A percentile compares a stretch with the other conserved stretches of the same genome.
Evolutionary conservation across 441 rosid genomes (phyloP).

Genomic region (Gossypium trilobum): DNA sequence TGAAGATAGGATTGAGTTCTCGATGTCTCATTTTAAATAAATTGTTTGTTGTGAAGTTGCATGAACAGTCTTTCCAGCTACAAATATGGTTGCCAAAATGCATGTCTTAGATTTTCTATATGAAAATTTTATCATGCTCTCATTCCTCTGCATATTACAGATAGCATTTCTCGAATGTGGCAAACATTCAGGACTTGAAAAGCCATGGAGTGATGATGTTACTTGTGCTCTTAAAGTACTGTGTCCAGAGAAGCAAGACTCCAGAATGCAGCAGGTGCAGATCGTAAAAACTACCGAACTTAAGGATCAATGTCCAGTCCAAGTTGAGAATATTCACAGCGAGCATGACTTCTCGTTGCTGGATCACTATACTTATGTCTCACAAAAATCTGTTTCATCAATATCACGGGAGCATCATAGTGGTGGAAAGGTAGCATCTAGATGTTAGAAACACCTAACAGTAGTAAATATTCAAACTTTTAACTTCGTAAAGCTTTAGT

Average conservation of each 20-base stretch:
- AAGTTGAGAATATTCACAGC: conserved; percentile 19
- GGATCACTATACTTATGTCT: conserved; percentile 20
- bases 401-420: conserved; percentile 17
- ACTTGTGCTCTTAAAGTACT: conserved; percentile 35
- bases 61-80: neutral
- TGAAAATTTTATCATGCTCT: conserved; percentile 7
- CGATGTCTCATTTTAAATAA: neutral
- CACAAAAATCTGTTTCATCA: conserved; percentile 21
- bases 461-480: conserved; percentile 1
- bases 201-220: conserved; percentile 22
- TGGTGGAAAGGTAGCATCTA: conserved; percentile 33
- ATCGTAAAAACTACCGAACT: conserved; percentile 21
- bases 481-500: neutral
- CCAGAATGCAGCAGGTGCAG: conserved; percentile 27
- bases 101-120: neutral
- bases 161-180: conserved; percentile 33
- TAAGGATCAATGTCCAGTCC: conserved; percentile 44
- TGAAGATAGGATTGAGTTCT: neutral
- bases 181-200: conserved; percentile 28
- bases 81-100: neutral
- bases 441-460: conserved; percentile 11
- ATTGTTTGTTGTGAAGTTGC: neutral
- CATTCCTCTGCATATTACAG: conserved; percentile 24
- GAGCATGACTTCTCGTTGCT: conserved; percentile 22
- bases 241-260: conserved; percentile 30